These are phyloP conservation scores for Phytophthora citrophthora DNA, from an alignment of 352 stramenopile genomes.

Conservation along the genomic window DNA sequence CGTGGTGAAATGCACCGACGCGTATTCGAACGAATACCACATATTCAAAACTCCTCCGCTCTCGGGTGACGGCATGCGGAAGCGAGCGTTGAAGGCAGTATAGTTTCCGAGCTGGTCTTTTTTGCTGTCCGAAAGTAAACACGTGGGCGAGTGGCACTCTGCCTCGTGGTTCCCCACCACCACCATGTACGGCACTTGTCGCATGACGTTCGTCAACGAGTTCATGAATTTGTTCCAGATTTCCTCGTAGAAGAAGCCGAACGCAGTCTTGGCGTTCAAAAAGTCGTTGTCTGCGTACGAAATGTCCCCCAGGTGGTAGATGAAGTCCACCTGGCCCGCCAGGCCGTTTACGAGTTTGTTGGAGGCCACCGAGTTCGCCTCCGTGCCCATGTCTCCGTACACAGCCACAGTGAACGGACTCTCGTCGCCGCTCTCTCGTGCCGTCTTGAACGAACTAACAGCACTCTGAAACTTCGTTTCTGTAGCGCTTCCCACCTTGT, in stretches of 20 bases:
- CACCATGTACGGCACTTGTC: slow-evolving; percentile 71
- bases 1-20: slow-evolving; percentile 73
- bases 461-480: slow-evolving; percentile 25
- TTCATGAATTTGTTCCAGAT: slow-evolving; percentile 80
- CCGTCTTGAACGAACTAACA: slow-evolving; percentile 57
- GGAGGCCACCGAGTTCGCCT: slow-evolving; percentile 33
- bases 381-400: slow-evolving; percentile 48
- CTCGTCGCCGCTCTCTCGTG: slow-evolving; percentile 31
- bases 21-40: slow-evolving; percentile 58
- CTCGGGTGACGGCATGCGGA: slow-evolving; percentile 47
- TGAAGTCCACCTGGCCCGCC: slow-evolving; percentile 39
- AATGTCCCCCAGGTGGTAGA: slow-evolving; percentile 52
- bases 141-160: slow-evolving; percentile 42
- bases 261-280: slow-evolving; percentile 22
- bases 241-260: slow-evolving; percentile 54
- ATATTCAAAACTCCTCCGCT: slow-evolving; percentile 49
- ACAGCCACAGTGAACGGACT: slow-evolving; percentile 41
- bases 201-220: slow-evolving; percentile 48
- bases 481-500: slow-evolving; percentile 30
- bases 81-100: slow-evolving; percentile 57
- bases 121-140: slow-evolving; percentile 31
- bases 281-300: slow-evolving; percentile 56
- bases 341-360: slow-evolving; percentile 41
- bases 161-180: slow-evolving; percentile 64
- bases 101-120: slow-evolving; percentile 58